phyloP scores from a whole-genome alignment of 2,329 filamentous ascomycete genomes.

The Dactylellina parvicollis region DNA sequence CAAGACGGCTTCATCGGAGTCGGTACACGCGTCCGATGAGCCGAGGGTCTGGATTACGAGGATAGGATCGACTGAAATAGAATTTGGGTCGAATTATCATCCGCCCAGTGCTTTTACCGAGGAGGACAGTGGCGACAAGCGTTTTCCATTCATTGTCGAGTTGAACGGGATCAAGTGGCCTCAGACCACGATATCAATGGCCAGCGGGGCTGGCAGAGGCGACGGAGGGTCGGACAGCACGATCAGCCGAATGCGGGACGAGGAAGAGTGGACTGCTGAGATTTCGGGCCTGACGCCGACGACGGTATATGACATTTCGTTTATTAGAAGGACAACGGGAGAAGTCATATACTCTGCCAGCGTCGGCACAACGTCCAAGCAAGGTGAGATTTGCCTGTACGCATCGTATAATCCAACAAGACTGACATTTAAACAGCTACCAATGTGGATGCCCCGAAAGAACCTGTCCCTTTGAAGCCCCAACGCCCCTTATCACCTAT shows the following conservation, averaged over 20 bases:
- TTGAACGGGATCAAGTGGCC: conserved; percentile 69
- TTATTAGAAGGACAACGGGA: conserved; percentile 56
- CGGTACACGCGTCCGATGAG: conserved; percentile 62
- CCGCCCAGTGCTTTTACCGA: conserved; percentile 35
- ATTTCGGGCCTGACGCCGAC: conserved; percentile 58
- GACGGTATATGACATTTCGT: conserved; percentile 59
- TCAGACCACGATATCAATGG: conserved; percentile 64
- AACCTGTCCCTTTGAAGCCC: conserved; percentile 53
- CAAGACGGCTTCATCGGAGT: conserved; percentile 56
- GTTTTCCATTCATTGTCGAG: conserved; percentile 67
- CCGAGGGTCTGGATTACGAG: conserved; percentile 68
- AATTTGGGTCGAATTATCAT: conserved; percentile 64
- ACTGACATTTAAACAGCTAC: conserved; percentile 6
- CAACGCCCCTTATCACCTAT: conserved; percentile 58
- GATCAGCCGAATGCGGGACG: conserved; percentile 50
- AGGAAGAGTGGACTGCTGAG: conserved; percentile 58
- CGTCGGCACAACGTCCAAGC: conserved; percentile 58
- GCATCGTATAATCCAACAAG: not conserved
- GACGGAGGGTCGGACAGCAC: conserved; percentile 55
- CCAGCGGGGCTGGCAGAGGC: conserved; percentile 18
- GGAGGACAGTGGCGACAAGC: conserved; percentile 63
- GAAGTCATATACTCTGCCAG: conserved; percentile 57
- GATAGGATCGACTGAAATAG: conserved; percentile 66
- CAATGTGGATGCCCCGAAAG: conserved; percentile 50
- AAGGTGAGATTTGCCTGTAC: conserved; percentile 52